Base-by-base conservation (phyloP, 352 stramenopile genomes). In the Pythium insidiosum region DNA sequence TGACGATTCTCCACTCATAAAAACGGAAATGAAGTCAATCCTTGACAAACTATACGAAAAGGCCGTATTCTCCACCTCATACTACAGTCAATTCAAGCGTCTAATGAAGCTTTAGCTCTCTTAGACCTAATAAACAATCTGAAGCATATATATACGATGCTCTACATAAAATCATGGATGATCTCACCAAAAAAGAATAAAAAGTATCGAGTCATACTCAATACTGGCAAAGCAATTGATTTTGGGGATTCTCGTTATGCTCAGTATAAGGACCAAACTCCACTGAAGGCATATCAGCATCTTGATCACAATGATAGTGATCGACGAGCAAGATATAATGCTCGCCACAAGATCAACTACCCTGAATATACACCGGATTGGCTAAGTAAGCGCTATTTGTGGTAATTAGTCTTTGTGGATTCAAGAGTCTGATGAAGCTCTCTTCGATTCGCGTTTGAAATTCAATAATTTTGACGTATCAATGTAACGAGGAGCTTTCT, bases 81-180 rank as follows among this genome's bases (percentile, higher is more conserved):
- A 51, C 34, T 51, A 51, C 34, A 43, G 16, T 24, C 44, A 51
- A 43, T 51, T 51, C 20, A 51, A 51, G 35, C 44, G 44, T 37
- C 20, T 36, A 10, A 43, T 51, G 33, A 43, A 43, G 22, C 38
- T 43, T 10, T 23, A 20, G 38, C n/a, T 33, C 15, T 40, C 35
- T 40, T 18, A 40, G n/a, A n/a, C n/a, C n/a, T n/a, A n/a, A n/a
- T n/a, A n/a, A n/a, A n/a, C n/a, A n/a, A n/a, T n/a, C n/a, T n/a
- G n/a, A n/a, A n/a, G 35, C 35, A 16, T 40, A 40, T 40, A 40
- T 40, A 40, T 40, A 40, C 35, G 35, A 40, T 40, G 15, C 15
- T 40, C n/a, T 40, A 40, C 19, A 40, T 40, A 20, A 40, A 40
- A n/a, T 40, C 35, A 40, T 40, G 35, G 35, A 40, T 40, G 35